Conservation (phyloP, 2,329 filamentous ascomycete species). For the Colletotrichum graminicola region DNA sequence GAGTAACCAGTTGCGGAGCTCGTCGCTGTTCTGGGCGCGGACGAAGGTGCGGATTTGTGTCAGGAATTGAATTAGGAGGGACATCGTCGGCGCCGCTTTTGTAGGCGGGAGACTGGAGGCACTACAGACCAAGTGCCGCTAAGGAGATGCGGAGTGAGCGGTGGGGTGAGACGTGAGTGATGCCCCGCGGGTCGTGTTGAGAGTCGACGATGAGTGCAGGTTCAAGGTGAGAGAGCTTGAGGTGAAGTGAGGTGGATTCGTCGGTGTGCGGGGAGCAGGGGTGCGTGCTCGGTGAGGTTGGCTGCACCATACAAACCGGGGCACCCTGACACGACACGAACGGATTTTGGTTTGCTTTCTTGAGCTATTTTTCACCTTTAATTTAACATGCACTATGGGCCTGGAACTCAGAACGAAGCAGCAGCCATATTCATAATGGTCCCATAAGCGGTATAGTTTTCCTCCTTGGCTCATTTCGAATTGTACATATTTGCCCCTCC, state of each 20-base stretch:
- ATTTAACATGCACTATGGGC: background rate
- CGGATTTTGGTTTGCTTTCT: background rate
- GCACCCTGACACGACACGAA: background rate
- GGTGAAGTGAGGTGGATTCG: slow-evolving; percentile 30
- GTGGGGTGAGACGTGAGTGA: slow-evolving; percentile 1
- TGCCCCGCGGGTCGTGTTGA: slow-evolving; percentile 18
- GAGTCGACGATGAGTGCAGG: slow-evolving; percentile 5
- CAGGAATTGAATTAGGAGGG: slow-evolving; percentile 77
- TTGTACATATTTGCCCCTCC: slow-evolving; percentile 20
- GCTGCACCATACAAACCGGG: background rate
- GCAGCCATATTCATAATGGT: background rate
- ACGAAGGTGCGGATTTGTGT: slow-evolving; percentile 72
- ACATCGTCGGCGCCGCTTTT: slow-evolving; percentile 58
- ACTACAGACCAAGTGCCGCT: background rate
- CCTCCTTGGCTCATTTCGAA: background rate
- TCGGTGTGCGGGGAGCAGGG: slow-evolving; percentile 24
- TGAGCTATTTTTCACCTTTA: background rate
- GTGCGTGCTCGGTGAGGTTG: slow-evolving; percentile 23
- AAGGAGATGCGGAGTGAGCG: background rate
- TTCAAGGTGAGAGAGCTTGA: slow-evolving; percentile 17
- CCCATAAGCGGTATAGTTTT: slow-evolving; percentile 1
- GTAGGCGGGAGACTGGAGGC: background rate
- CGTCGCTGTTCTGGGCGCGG: slow-evolving; percentile 71
- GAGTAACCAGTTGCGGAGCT: slow-evolving; percentile 77
- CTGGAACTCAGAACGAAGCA: too few relatives aligned